Evolutionary conservation across 352 stramenopile genomes (phyloP), one percentile per base, ranked within the genome.

Genomic region (Thalassiosira mediterranea): DNA sequence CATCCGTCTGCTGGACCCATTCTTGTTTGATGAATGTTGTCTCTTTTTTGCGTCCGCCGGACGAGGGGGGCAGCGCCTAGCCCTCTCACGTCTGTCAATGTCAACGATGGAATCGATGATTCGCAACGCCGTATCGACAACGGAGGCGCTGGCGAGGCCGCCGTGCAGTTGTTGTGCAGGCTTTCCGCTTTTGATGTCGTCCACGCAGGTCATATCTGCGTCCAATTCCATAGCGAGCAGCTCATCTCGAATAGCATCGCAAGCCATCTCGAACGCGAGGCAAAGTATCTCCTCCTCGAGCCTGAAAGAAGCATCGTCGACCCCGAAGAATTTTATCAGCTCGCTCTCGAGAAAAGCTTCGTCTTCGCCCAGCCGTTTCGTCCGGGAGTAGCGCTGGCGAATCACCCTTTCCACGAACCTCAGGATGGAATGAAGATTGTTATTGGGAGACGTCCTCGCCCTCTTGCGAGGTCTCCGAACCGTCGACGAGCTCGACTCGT

Each of bases 361-460:
- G 23, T 64, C 32, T 3, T 47, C 28, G 38, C 53, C 34, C 42
- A 32, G 4, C 15, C 15, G 29, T 26, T 54, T 31, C 1, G 17
- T 11, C 37, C 19, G 66, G 5, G 25, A 11, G 21, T 74, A 80
- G 49, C 63, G 32, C 38, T 60, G 42, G 46, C 60, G 13, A 64
- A 80, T 28, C 23, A 69, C 42, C 34, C 62, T 26, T 54, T 74
- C 62, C 21, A 80, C 57, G 44, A 71, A 71, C 7, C 53, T 29
- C 34, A 80, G 68, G 51, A 74, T 74, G 15, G 62, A 62, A 71
- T 80, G 63, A 10, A 59, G 53, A 74, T 74, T 67, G 29, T 80
- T 80, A 42, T 71, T 65, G 34, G 31, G 26, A 13, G 46, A 21
- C 60, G 31, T 4, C 54, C 29, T 67, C 21, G 19, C 17, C 48